Conservation (phyloP, 768 basidiomycete species). For the Kwoniella heveanensis region DNA sequence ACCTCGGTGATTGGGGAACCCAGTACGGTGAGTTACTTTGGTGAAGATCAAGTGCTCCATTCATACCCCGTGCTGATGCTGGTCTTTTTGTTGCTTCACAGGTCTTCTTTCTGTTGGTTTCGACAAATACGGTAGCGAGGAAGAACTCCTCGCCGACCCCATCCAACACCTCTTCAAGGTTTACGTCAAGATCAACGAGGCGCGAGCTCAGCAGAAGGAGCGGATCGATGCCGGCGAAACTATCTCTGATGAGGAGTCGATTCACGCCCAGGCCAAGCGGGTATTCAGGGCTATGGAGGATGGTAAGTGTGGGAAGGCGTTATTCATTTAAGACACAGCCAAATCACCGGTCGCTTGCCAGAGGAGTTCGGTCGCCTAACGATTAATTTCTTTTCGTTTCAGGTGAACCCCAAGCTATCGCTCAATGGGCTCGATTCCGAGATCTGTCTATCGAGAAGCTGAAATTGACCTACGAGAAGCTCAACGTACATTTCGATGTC, state of each 20-base stretch:
- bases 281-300: constrained; percentile 97
- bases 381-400: not conserved
- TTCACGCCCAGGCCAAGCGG: constrained; percentile 41
- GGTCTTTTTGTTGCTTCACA: constrained; percentile 56
- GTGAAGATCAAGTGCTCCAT: no score
- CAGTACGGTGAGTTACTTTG: constrained; percentile 72
- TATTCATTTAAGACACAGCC: no score
- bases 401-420: constrained; percentile 76
- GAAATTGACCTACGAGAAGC: constrained; percentile 76
- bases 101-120: constrained; percentile 88
- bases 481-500: constrained; percentile 88
- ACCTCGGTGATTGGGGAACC: constrained; percentile 97
- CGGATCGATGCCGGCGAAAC: constrained; percentile 38
- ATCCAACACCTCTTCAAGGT: constrained; percentile 89
- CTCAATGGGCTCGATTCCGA: constrained; percentile 91
- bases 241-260: constrained; percentile 41
- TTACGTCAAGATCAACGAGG: constrained; percentile 91
- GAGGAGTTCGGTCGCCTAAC: no score
- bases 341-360: no score
- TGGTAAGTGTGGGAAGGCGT: constrained; percentile 60
- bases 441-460: constrained; percentile 88
- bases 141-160: constrained; percentile 78
- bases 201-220: constrained; percentile 57
- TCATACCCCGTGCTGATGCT: no score
- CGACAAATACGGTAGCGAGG: constrained; percentile 84